Evolutionary conservation across 164 flowering plant species (phyloP).

Genomic region (Piper betle): DNA sequence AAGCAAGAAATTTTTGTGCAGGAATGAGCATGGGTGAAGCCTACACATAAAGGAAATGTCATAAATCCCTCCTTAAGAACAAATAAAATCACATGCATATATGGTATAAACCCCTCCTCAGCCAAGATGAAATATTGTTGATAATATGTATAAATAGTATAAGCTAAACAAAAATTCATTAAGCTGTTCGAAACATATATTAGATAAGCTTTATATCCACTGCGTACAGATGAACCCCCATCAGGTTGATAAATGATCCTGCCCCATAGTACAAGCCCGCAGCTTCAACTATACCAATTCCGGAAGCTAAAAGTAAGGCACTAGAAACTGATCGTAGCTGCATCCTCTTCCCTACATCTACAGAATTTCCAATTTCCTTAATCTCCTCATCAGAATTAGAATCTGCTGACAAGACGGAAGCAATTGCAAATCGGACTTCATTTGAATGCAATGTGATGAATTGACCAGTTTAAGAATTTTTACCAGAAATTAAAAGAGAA

Average conservation of each 20-base stretch:
- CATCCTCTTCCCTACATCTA: conserved; percentile 30
- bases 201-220: not conserved
- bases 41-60: conserved; percentile 30
- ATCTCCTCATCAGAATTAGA: conserved; percentile 11
- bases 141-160: no score
- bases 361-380: conserved; percentile 17
- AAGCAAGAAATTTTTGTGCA: conserved; percentile 57
- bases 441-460: no score
- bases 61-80: conserved; percentile 8
- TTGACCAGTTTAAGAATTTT: no score
- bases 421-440: not conserved
- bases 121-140: not conserved
- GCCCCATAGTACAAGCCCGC: conserved; percentile 63
- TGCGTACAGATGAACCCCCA: conserved; percentile 78
- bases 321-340: conserved; percentile 89
- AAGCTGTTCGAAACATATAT: no score
- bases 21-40: conserved; percentile 66
- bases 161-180: not conserved
- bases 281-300: conserved; percentile 84
- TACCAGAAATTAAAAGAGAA: no score
- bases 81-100: conserved; percentile 6
- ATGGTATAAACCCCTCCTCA: no score
- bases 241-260: conserved; percentile 62
- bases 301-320: conserved; percentile 67
- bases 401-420: conserved; percentile 11